Evolutionary conservation across 2,329 filamentous ascomycete species (phyloP).

Genomic region (Microdochium trichocladiopsis): DNA sequence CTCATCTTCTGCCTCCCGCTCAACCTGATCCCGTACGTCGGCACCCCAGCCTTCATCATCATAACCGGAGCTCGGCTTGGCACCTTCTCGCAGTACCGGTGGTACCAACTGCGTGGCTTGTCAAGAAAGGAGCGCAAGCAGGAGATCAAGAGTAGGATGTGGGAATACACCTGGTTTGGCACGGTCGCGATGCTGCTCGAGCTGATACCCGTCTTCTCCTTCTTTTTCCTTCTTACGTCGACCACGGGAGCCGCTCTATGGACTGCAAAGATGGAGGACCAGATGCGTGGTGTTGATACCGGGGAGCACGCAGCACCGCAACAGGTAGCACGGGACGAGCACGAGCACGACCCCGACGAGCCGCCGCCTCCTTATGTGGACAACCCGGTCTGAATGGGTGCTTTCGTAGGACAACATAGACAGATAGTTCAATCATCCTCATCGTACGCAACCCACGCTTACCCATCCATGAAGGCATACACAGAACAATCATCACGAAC

Average conservation of each 20-base stretch:
- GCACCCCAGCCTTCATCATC: conserved; percentile 78
- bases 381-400: conserved; percentile 19
- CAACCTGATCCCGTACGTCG: conserved; percentile 79
- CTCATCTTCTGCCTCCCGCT: conserved; percentile 73
- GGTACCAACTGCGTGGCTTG: conserved; percentile 74
- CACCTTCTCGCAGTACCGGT: conserved; percentile 84
- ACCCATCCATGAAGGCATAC: too few species aligned
- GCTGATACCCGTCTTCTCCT: conserved; percentile 83
- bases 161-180: conserved; percentile 93
- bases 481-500: too few species aligned
- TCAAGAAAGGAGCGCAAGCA: conserved; percentile 65
- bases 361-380: conserved; percentile 30
- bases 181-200: conserved; percentile 77
- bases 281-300: conserved; percentile 22
- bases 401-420: too few species aligned
- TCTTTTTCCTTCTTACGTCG: conserved; percentile 88
- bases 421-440: not conserved
- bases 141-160: conserved; percentile 59
- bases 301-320: conserved; percentile 4
- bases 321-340: conserved; percentile 8
- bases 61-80: conserved; percentile 83
- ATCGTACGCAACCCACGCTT: not conserved
- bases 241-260: conserved; percentile 81
- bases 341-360: conserved; percentile 19
- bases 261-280: conserved; percentile 70